These are phyloP conservation scores for Trichoderma sp. DNA, from an alignment of 2,329 filamentous ascomycete genomes.

Conservation along the genomic window DNA sequence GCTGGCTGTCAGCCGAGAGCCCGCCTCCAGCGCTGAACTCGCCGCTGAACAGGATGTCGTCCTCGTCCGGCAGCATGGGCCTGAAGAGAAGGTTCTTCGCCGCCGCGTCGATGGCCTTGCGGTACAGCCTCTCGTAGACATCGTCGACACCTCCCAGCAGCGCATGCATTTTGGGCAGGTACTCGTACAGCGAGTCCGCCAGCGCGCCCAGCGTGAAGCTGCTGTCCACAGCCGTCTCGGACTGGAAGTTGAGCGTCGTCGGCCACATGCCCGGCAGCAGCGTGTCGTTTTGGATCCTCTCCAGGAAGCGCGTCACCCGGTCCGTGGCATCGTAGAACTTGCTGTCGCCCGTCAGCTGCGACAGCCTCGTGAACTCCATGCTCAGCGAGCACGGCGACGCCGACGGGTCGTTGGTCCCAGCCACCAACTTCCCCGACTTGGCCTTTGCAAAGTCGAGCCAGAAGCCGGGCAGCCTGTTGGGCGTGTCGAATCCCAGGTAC, in stretches of 20 bases:
- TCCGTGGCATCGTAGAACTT: slow-evolving; percentile 80
- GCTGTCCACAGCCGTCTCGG: slow-evolving; percentile 55
- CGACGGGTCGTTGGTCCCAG: slow-evolving; percentile 53
- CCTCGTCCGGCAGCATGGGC: slow-evolving; percentile 63
- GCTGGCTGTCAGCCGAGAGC: slow-evolving; percentile 39
- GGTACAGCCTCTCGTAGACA: slow-evolving; percentile 68
- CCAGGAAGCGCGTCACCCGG: slow-evolving; percentile 71
- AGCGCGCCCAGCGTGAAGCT: slow-evolving; percentile 56
- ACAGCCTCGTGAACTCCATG: slow-evolving; percentile 73
- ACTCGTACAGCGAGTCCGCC: slow-evolving; percentile 63
- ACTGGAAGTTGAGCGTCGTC: slow-evolving; percentile 58
- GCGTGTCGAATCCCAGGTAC: slow-evolving; percentile 57
- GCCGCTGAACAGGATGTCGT: slow-evolving; percentile 58
- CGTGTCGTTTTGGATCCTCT: slow-evolving; percentile 67
- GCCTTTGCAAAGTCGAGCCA: slow-evolving; percentile 50
- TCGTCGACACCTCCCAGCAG: slow-evolving; percentile 65
- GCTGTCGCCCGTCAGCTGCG: slow-evolving; percentile 69
- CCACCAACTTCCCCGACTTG: slow-evolving; percentile 49
- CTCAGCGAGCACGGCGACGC: slow-evolving; percentile 65
- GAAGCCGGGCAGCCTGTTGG: slow-evolving; percentile 54
- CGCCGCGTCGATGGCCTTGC: slow-evolving; percentile 62
- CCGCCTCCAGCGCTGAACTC: slow-evolving; percentile 37
- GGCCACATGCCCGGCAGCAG: slow-evolving; percentile 80
- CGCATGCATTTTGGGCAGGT: slow-evolving; percentile 64
- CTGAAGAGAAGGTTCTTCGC: slow-evolving; percentile 68